Evolutionary conservation across 2,329 filamentous ascomycete species (phyloP).

Genomic region (Aspergillus chevalieri): DNA sequence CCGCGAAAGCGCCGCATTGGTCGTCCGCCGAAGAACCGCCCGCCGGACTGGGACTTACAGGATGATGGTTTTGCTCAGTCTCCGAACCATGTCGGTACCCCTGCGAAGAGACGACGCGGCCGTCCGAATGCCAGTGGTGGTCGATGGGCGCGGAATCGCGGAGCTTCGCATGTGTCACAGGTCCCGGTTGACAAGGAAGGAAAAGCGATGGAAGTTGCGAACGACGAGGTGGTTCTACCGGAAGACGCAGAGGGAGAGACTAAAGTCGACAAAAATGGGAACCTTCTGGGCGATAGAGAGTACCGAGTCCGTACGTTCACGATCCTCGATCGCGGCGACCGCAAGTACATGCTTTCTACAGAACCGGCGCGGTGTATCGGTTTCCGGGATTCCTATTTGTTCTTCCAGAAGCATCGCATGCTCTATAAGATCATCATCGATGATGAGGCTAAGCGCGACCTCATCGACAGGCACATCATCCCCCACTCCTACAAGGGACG

Average conservation of each 20-base stretch:
- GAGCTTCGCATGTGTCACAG: constrained; percentile 68
- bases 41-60: constrained; percentile 66
- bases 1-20: constrained; percentile 69
- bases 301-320: constrained; percentile 96
- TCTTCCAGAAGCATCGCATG: constrained; percentile 96
- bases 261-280: constrained; percentile 87
- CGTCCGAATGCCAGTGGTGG: constrained; percentile 51
- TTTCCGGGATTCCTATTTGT: constrained; percentile 95
- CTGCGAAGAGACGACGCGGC: constrained; percentile 53
- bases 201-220: constrained; percentile 79
- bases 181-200: constrained; percentile 91
- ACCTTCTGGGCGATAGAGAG: constrained; percentile 75
- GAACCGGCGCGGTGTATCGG: constrained; percentile 94
- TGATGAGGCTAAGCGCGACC: constrained; percentile 92
- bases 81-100: constrained; percentile 44
- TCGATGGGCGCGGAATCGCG: constrained; percentile 67
- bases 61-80: constrained; percentile 45
- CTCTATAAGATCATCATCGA: constrained; percentile 98
- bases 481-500: constrained; percentile 98
- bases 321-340: constrained; percentile 71
- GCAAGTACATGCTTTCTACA: constrained; percentile 97
- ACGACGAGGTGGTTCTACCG: constrained; percentile 86
- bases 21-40: constrained; percentile 76
- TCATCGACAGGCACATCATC: constrained; percentile 92
- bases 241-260: constrained; percentile 82